These are phyloP conservation scores for Colletotrichum coccodes DNA, from an alignment of 2,329 filamentous ascomycete species.

Conservation along the genomic window DNA sequence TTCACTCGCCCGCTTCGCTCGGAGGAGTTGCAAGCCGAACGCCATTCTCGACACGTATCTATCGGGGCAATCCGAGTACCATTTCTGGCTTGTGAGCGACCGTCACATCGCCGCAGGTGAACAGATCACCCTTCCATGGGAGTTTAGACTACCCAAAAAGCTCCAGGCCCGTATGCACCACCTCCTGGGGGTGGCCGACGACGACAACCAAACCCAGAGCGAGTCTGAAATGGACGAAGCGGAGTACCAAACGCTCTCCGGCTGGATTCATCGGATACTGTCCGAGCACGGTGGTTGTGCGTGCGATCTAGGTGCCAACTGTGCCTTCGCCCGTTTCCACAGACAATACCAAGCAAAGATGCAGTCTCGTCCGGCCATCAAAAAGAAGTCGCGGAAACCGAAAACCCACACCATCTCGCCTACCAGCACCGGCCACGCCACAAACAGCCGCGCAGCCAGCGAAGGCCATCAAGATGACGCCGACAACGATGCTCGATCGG, in stretches of 20 bases:
- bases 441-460: constrained; percentile 72
- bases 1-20: constrained; percentile 86
- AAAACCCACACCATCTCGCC: constrained; percentile 68
- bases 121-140: constrained; percentile 75
- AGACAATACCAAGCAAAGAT: constrained; percentile 63
- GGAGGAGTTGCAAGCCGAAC: constrained; percentile 92
- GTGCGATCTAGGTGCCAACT: constrained; percentile 72
- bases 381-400: constrained; percentile 65
- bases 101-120: constrained; percentile 74
- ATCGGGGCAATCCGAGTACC: constrained; percentile 80
- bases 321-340: constrained; percentile 72
- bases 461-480: constrained; percentile 67
- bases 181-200: constrained; percentile 70
- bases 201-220: constrained; percentile 58
- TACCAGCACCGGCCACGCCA: constrained; percentile 69
- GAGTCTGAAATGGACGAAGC: constrained; percentile 67
- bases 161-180: constrained; percentile 65
- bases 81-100: constrained; percentile 92
- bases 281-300: constrained; percentile 85
- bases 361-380: constrained; percentile 51
- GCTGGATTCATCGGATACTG: constrained; percentile 76
- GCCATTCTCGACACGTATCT: constrained; percentile 88
- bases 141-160: constrained; percentile 70
- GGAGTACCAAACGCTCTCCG: constrained; percentile 69
- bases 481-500: constrained; percentile 63